Evolutionary conservation across 2,329 filamentous ascomycete species (phyloP), one percentile per base, ranked within the genome.

Genomic region (Raffaelea arxii): DNA sequence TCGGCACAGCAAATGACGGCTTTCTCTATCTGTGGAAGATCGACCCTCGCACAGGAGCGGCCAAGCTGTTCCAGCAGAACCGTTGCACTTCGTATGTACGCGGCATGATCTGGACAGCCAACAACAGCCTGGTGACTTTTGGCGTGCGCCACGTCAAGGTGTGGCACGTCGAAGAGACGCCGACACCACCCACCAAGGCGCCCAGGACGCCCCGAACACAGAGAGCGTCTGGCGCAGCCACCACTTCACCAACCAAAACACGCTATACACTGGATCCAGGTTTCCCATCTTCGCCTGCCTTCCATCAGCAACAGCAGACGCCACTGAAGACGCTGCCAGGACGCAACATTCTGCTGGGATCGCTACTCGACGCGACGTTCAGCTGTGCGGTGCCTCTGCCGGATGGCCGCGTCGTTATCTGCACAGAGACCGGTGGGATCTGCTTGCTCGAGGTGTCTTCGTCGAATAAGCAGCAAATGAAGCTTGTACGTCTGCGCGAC

Each of bases 81-180:
- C 87, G 92, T 61, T 97, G 92, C 65, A 97, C 90, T 6, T 89
- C 86, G 18, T 81, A 80, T 51, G 78, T 97, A 56, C 83, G 82
- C 53, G 82, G 84, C 45, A 94, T 98, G 78, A 75, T 85, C 36
- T 98, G 92, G 91, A 79, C 96, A 64, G 90, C 90, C 11, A 84
- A 75, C 54, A 85, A 68, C 54, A 85, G 68, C 53, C 73, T 98
- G 44, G 72, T 98, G 49, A 96, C 91, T 51, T 78, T 92, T 22
- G 92, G 92, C 14, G 84, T 92, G 44, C 80, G 92, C 23, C 91
- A 96, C 65, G 80, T 96, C 62, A 97, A 96, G 64, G 77, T 94
- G 43, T 98, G 92, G 92, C 82, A 83, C 54, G 75, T 92, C 11
- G 86, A 92, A 30, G 87, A 91, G 23, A 66, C 56, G 58, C 47